phyloP scores from a whole-genome alignment of 2,329 filamentous ascomycete genomes.

The Arachnopeziza araneosa region DNA sequence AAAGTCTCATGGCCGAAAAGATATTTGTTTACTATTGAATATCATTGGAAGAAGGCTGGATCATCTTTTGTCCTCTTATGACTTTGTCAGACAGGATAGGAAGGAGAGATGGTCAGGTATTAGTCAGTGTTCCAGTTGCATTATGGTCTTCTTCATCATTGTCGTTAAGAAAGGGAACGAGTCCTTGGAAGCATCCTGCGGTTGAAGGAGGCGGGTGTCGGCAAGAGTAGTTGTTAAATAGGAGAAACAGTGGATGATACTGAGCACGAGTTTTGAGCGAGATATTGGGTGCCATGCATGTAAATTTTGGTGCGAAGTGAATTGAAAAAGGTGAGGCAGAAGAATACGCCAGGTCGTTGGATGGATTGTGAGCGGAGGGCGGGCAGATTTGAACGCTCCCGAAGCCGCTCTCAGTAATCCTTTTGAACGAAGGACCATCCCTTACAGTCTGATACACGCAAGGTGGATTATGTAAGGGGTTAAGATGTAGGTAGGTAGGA shows the following conservation, averaged over 20 bases:
- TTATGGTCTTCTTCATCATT: slow-evolving; percentile 21
- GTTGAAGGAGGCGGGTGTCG: slow-evolving; percentile 5
- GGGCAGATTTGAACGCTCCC: no score
- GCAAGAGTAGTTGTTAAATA: slow-evolving; percentile 15
- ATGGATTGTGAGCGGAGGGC: no score
- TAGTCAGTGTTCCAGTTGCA: slow-evolving; percentile 18
- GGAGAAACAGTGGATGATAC: slow-evolving; percentile 12
- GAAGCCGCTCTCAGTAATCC: no score
- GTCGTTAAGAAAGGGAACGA: slow-evolving; percentile 20
- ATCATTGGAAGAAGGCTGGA: slow-evolving; percentile 14
- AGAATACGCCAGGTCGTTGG: no score
- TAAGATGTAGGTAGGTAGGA: no score
- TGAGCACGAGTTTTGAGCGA: slow-evolving; percentile 4
- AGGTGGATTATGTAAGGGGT: no score
- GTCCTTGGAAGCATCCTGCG: slow-evolving; percentile 17
- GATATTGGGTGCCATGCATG: not conserved
- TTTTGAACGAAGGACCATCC: no score
- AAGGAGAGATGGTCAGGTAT: slow-evolving; percentile 8
- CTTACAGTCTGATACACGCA: no score
- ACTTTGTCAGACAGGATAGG: slow-evolving; percentile 12
- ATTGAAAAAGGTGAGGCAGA: no score
- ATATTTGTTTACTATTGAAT: slow-evolving; percentile 16
- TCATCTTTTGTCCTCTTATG: slow-evolving; percentile 9
- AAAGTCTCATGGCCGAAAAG: slow-evolving; percentile 17
- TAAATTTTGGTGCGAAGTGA: not conserved